Conservation (phyloP, 352 stramenopile genomes). For the Globisporangium viniferum region DNA sequence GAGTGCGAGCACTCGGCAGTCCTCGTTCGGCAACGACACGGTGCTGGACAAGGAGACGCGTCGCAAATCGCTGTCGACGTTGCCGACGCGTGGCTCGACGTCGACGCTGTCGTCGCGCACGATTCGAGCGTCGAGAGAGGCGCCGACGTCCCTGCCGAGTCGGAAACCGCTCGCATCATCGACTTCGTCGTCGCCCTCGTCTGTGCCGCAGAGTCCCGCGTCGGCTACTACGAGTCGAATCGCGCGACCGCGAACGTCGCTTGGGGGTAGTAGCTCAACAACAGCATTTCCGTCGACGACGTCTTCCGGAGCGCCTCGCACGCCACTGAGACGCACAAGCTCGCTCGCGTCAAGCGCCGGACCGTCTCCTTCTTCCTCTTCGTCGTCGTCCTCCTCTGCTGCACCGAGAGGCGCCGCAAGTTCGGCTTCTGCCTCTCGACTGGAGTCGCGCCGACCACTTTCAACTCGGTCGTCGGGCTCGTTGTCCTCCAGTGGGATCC, state of each 20-base stretch:
- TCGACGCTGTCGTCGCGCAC: slow-evolving; percentile 21
- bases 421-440: slow-evolving; percentile 6
- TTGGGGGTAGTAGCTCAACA: slow-evolving; percentile 1
- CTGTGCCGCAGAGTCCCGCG: slow-evolving; percentile 16
- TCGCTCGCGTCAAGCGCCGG: slow-evolving; percentile 22
- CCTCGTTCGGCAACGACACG: slow-evolving; percentile 14
- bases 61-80: slow-evolving; percentile 44
- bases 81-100: slow-evolving; percentile 29
- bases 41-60: slow-evolving; percentile 26
- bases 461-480: slow-evolving; percentile 8
- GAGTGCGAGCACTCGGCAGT: slow-evolving; percentile 8
- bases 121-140: slow-evolving; percentile 15
- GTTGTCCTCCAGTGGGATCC: slow-evolving; percentile 1
- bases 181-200: background rate
- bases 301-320: slow-evolving; percentile 20
- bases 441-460: slow-evolving; percentile 10
- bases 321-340: slow-evolving; percentile 24
- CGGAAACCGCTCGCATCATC: slow-evolving; percentile 19
- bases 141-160: slow-evolving; percentile 17
- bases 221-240: slow-evolving; percentile 24
- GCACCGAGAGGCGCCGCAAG: slow-evolving; percentile 18
- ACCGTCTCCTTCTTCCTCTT: slow-evolving; percentile 8
- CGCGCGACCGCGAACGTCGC: slow-evolving; percentile 23
- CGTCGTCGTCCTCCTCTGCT: slow-evolving; percentile 7
- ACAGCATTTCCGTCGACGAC: slow-evolving; percentile 16